Evolutionary conservation across 2,329 filamentous ascomycete species (phyloP).

Genomic region (Amphichorda felina): DNA sequence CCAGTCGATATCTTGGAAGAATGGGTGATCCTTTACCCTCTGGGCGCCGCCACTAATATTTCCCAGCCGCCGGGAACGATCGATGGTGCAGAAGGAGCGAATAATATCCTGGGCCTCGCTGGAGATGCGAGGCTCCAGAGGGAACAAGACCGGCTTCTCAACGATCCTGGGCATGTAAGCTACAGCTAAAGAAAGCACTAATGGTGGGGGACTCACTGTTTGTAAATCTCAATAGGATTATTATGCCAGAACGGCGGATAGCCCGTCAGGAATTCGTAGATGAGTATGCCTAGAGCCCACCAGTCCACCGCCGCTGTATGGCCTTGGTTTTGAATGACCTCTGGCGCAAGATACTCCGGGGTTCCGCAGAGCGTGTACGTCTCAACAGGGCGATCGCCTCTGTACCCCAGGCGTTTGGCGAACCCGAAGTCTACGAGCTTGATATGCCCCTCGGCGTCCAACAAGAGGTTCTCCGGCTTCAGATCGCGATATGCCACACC

Average conservation of each 20-base stretch:
- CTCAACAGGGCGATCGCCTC: conserved; percentile 41
- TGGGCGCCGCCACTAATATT: conserved; percentile 66
- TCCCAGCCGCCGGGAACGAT: conserved; percentile 65
- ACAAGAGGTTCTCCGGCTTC: conserved; percentile 72
- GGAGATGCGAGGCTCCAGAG: conserved; percentile 53
- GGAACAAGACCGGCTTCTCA: conserved; percentile 65
- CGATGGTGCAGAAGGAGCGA: conserved; percentile 63
- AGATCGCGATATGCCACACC: conserved; percentile 71
- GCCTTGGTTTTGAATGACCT: conserved; percentile 75
- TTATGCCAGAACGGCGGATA: conserved; percentile 83
- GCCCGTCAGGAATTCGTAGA: conserved; percentile 76
- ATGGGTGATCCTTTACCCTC: conserved; percentile 63
- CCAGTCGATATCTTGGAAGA: conserved; percentile 66
- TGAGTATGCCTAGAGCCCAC: conserved; percentile 77
- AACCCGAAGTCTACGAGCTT: conserved; percentile 81
- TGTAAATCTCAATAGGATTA: conserved; percentile 80
- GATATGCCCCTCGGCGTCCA: conserved; percentile 68
- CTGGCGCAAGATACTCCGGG: conserved; percentile 72
- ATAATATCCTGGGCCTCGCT: conserved; percentile 63
- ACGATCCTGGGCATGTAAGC: conserved; percentile 48
- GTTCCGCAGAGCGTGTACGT: conserved; percentile 79
- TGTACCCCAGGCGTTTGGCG: conserved; percentile 60
- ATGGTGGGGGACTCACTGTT: conserved; percentile 39
- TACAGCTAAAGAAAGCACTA: conserved; percentile 2
- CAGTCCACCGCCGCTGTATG: conserved; percentile 70